These are phyloP conservation scores for Furcasterigmium furcatum DNA, from an alignment of 2,329 filamentous ascomycete genomes.

Conservation along the genomic window DNA sequence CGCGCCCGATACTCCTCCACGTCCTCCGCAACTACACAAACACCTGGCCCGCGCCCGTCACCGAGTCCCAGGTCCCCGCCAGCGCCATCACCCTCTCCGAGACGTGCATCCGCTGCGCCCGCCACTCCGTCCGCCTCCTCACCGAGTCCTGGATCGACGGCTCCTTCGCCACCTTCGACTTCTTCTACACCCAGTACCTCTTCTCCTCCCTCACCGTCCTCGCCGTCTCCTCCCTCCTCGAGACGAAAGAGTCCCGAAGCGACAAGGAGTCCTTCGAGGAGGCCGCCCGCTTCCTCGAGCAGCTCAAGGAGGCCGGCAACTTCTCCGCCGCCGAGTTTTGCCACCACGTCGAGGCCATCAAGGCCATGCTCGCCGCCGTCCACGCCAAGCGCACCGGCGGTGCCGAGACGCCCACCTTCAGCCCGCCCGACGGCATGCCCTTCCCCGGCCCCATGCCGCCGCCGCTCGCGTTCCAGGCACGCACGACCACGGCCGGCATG, in stretches of 20 bases:
- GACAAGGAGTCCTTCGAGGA: constrained; percentile 36
- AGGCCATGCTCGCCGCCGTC: constrained; percentile 16
- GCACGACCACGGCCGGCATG: constrained; percentile 26
- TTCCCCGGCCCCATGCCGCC: constrained; percentile 2
- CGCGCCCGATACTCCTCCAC: constrained; percentile 28
- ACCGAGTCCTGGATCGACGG: constrained; percentile 43
- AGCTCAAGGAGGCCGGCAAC: constrained; percentile 35
- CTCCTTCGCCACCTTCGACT: constrained; percentile 42
- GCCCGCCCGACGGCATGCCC: not conserved
- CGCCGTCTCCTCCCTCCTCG: constrained; percentile 36
- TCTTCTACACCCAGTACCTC: constrained; percentile 42
- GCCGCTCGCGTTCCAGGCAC: constrained; percentile 1
- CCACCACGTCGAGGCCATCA: constrained; percentile 33
- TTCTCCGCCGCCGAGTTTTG: constrained; percentile 36
- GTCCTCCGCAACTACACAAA: constrained; percentile 24
- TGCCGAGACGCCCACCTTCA: not conserved
- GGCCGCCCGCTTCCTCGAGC: constrained; percentile 30
- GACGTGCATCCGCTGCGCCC: constrained; percentile 40
- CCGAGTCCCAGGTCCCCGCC: constrained; percentile 20
- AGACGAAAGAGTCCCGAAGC: constrained; percentile 21
- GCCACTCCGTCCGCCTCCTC: constrained; percentile 37
- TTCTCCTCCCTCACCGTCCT: constrained; percentile 42
- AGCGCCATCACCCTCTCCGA: constrained; percentile 34
- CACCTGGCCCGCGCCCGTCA: constrained; percentile 12
- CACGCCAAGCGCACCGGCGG: constrained; percentile 4